Conservation (phyloP, 2,329 filamentous ascomycete genomes). For the Scopulariopsis brevicaulis region DNA sequence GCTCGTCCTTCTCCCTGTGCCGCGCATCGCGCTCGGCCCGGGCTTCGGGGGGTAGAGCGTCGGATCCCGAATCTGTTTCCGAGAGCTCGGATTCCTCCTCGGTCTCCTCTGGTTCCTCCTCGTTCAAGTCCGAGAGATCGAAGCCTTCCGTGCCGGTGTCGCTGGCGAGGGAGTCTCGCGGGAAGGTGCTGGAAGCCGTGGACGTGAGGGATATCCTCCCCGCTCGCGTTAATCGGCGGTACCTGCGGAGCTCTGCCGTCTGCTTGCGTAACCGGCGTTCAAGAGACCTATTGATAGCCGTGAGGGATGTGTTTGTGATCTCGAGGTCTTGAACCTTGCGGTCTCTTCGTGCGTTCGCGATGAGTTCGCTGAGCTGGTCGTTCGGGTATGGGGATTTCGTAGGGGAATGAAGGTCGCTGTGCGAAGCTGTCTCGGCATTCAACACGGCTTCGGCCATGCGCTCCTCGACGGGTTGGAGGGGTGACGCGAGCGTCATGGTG, state of each 20-base stretch:
- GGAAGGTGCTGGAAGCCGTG: conserved; percentile 30
- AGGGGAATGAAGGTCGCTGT: conserved; percentile 38
- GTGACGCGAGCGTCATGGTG: neutral
- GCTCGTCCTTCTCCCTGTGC: conserved; percentile 66
- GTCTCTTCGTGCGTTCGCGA: conserved; percentile 80
- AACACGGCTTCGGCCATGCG: neutral
- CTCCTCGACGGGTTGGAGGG: conserved; percentile 1
- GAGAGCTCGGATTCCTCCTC: conserved; percentile 37
- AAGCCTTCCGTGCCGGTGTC: conserved; percentile 29
- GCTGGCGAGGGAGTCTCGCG: conserved; percentile 29
- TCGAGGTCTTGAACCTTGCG: conserved; percentile 93
- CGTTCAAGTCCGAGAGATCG: conserved; percentile 38
- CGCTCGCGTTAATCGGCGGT: conserved; percentile 71
- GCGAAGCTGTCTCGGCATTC: conserved; percentile 11
- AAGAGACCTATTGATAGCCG: conserved; percentile 88
- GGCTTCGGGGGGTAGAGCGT: conserved; percentile 25
- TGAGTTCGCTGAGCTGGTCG: conserved; percentile 61
- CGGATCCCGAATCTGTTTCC: conserved; percentile 9
- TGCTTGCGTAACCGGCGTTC: conserved; percentile 89
- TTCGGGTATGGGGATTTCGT: conserved; percentile 41
- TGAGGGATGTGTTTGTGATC: conserved; percentile 88
- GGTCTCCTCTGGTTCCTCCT: conserved; percentile 29
- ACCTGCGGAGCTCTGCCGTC: conserved; percentile 76
- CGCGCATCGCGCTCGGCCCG: conserved; percentile 30
- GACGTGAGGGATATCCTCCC: conserved; percentile 57